Conservation (phyloP, 2,329 filamentous ascomycete genomes). For the Colletotrichum sp. region DNA sequence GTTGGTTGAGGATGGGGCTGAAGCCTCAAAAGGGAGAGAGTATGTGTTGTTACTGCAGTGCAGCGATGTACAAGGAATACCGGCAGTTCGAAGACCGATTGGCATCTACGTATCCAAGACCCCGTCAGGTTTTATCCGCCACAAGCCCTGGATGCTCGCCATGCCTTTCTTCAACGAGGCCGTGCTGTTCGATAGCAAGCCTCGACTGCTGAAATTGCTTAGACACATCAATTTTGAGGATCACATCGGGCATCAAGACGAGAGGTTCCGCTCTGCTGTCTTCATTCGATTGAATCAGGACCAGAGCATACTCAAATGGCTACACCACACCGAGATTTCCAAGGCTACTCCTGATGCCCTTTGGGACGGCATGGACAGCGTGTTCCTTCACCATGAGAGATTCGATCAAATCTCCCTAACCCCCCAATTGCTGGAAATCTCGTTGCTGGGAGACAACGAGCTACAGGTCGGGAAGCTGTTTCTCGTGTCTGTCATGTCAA, state of each 20-base stretch:
- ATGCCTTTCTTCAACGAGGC: not conserved
- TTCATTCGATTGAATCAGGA: not conserved
- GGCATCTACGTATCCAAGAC: not conserved
- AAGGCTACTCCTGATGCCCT: not conserved
- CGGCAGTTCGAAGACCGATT: not conserved
- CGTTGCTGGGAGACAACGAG: not conserved
- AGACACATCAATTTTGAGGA: not conserved
- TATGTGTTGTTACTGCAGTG: not conserved
- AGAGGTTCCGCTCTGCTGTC: not conserved
- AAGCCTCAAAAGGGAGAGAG: not conserved
- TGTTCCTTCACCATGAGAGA: not conserved
- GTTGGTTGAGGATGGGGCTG: not conserved
- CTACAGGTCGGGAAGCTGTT: not conserved
- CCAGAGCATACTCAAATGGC: too few species aligned
- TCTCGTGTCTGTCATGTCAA: not conserved
- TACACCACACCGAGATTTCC: not conserved
- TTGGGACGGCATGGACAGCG: not conserved
- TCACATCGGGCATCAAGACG: not conserved
- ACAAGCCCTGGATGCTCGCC: not conserved
- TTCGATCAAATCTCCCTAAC: not conserved
- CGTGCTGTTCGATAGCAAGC: not conserved
- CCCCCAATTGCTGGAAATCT: not conserved
- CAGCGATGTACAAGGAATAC: not conserved
- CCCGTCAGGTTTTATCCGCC: not conserved
- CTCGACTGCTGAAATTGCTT: not conserved